Evolutionary conservation across 306 rosid genomes (phyloP), one percentile per base, ranked within the genome.

Genomic region (Sesbania bispinosa): DNA sequence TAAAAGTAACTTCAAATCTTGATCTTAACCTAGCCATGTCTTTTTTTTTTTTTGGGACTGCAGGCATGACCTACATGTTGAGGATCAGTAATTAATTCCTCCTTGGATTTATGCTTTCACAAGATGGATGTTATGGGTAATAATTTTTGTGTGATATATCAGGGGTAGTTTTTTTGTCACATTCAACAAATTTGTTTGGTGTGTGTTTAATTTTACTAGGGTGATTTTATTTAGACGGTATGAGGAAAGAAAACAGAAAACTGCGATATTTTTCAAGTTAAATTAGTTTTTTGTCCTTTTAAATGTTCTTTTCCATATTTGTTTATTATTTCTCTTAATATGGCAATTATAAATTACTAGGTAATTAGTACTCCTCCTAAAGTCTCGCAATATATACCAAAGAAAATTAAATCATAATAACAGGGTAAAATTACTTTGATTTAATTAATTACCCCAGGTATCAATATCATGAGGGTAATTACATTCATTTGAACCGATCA

Each of bases 21-120:
- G 2, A 72, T 72, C 2, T 14, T 47, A 71, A 57, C 74, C 57
- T 42, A 15, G 51, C 36, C 38, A 36, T 26, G 35, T 39, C 29
- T 9, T 19, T 26, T 61, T 36, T 46, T 23, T 42, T 35, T 35
- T 23, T 55, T 19, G 71, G 81, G 30, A 38, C 26, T 67, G 57
- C 19, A 30, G 33, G 43, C 69, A 45, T 61, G 71, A 55, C 74
- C 74, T 43, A 57, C 80, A 18, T 32, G 65, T 14, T 54, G 63
- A 77, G 45, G 58, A 52, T 43, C 1, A 42, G 59, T 5, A 33
- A n/a, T 57, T 55, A 63, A n/a, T n/a, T n/a, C n/a, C 57, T 71
- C 48, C 62, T 64, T 58, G 19, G 51, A 58, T 51, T 71, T 50
- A 60, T 61, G 65, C 59, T 69, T 68, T 77, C 76, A 77, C 81